A percentile compares a stretch with the other conserved stretches of the same genome.
Evolutionary conservation across 768 basidiomycete species (phyloP).

Genomic region (Dictyophora rubrovolvata): DNA sequence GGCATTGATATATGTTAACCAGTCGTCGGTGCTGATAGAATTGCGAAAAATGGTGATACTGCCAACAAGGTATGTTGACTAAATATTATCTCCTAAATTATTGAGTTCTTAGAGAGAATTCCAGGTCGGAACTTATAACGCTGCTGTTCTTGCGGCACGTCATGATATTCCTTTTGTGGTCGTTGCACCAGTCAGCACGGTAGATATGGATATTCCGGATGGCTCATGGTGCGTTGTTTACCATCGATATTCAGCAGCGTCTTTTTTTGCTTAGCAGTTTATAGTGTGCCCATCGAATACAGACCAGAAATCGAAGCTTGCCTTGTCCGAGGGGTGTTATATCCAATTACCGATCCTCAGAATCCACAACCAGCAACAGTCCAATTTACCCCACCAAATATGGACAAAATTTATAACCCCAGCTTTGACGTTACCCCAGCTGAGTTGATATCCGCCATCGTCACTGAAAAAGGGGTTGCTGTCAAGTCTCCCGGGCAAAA

Average conservation of each 20-base stretch:
- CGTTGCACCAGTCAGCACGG: constrained; percentile 84
- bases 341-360: constrained; percentile 38
- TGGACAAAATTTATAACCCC: constrained; percentile 76
- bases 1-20: too few species aligned
- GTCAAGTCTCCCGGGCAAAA: constrained; percentile 49
- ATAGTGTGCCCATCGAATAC: constrained; percentile 86
- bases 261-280: constrained; percentile 3
- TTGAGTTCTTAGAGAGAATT: neutral
- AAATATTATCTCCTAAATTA: constrained; percentile 5
- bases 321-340: constrained; percentile 71
- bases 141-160: constrained; percentile 80
- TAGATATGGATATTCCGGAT: constrained; percentile 70
- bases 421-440: constrained; percentile 97
- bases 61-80: constrained; percentile 69
- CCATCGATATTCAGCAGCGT: neutral
- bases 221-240: constrained; percentile 41
- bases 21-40: constrained; percentile 83
- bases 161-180: constrained; percentile 89
- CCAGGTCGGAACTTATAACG: constrained; percentile 90
- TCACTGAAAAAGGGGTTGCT: constrained; percentile 92
- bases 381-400: constrained; percentile 65
- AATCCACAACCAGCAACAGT: constrained; percentile 55
- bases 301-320: constrained; percentile 82
- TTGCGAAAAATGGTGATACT: constrained; percentile 90
- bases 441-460: constrained; percentile 85